phyloP scores from a whole-genome alignment of 495 filamentous ascomycete genomes.

The Corynascus novoguineensis region DNA sequence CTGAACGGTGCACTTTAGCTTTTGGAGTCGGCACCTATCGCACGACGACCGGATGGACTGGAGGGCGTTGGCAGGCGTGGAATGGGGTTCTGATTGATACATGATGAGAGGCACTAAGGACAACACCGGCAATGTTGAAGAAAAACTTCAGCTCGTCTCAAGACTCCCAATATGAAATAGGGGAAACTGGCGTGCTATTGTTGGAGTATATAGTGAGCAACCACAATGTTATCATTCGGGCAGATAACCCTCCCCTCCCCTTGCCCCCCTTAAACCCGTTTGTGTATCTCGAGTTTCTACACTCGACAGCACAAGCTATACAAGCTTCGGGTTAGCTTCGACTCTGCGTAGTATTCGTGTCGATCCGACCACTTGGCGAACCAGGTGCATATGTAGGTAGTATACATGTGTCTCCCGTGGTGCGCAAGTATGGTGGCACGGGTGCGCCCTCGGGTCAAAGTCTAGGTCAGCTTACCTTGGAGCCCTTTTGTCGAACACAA shows the following conservation, averaged over 20 bases:
- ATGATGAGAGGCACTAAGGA: background rate
- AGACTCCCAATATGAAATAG: too few species aligned
- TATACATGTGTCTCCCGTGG: background rate
- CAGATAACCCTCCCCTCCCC: too few species aligned
- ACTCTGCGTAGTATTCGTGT: background rate
- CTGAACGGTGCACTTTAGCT: background rate
- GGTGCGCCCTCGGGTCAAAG: background rate
- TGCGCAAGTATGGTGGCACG: background rate
- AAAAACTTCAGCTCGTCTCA: too few species aligned
- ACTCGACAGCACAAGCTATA: background rate
- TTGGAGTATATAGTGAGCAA: background rate
- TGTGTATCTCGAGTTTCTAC: background rate
- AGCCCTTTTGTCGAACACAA: too few species aligned
- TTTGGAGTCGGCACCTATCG: background rate
- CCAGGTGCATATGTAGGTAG: background rate
- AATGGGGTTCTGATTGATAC: background rate
- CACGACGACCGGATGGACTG: background rate
- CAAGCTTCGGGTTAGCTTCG: background rate
- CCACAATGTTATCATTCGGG: background rate
- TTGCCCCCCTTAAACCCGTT: too few species aligned
- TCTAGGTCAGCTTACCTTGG: background rate
- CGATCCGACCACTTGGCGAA: too few species aligned
- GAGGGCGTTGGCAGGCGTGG: background rate
- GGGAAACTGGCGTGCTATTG: too few species aligned
- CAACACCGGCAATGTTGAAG: too few species aligned